Conservation (phyloP, 371 early-diverging fungal species). For the Rhizomucor miehei region DNA sequence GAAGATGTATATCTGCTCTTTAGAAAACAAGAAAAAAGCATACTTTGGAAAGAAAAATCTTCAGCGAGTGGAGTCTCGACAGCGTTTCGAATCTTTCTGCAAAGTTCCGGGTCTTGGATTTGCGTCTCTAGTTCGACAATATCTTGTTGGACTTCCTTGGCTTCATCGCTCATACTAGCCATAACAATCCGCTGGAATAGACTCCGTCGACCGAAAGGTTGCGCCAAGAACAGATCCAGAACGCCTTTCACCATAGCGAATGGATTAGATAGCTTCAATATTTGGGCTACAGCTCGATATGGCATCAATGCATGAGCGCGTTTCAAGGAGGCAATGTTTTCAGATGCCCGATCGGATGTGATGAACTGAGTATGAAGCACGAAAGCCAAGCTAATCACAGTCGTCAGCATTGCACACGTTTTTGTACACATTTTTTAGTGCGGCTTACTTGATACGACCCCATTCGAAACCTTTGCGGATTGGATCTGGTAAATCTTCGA, state of each 20-base stretch:
- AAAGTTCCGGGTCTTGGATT: slow-evolving; percentile 39
- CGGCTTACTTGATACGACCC: slow-evolving; percentile 50
- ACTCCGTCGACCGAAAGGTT: slow-evolving; percentile 58
- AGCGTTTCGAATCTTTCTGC: slow-evolving; percentile 49
- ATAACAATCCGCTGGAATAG: slow-evolving; percentile 55
- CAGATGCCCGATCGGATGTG: slow-evolving; percentile 49
- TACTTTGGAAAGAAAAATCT: slow-evolving; percentile 1
- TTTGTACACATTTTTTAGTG: neutral
- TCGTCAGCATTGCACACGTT: slow-evolving; percentile 2
- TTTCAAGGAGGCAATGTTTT: slow-evolving; percentile 53
- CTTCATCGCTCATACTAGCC: slow-evolving; percentile 47
- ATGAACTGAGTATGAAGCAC: slow-evolving; percentile 54
- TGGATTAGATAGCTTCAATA: slow-evolving; percentile 58
- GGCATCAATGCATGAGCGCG: slow-evolving; percentile 56
- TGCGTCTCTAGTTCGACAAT: slow-evolving; percentile 36
- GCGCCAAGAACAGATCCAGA: slow-evolving; percentile 55
- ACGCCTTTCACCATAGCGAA: slow-evolving; percentile 58
- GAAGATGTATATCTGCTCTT: slow-evolving; percentile 10
- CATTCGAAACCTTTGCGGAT: slow-evolving; percentile 54
- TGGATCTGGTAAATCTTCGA: slow-evolving; percentile 46
- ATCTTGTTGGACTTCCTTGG: slow-evolving; percentile 42
- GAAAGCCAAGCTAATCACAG: slow-evolving; percentile 47
- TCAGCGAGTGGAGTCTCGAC: slow-evolving; percentile 34
- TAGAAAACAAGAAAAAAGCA: no score
- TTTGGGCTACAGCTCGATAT: slow-evolving; percentile 48